A percentile compares a stretch with the other conserved stretches of the same genome.
Conservation (phyloP, 83 land plant genomes). For the Diphasiastrum complanatum region DNA sequence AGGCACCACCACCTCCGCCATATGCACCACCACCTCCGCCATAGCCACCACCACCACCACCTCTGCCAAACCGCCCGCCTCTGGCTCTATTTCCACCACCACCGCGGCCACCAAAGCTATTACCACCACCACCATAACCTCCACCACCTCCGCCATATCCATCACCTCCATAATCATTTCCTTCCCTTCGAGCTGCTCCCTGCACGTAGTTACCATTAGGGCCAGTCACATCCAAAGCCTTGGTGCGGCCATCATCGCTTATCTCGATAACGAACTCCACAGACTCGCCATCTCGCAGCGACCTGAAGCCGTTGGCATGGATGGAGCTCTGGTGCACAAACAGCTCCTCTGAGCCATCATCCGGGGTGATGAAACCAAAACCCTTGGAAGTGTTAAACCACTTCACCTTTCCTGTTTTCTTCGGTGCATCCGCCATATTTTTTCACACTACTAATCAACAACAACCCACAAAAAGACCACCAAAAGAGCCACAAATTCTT, state of each 20-base stretch:
- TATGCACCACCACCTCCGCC: too few relatives aligned
- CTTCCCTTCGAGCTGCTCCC: constrained; percentile 37
- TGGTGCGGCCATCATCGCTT: constrained; percentile 42
- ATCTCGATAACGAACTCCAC: constrained; percentile 46
- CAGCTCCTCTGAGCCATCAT: constrained; percentile 59
- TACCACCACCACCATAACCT: neutral
- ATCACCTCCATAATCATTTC: constrained; percentile 18
- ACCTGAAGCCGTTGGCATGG: constrained; percentile 50
- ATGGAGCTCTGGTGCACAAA: constrained; percentile 69
- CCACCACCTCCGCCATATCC: constrained; percentile 20
- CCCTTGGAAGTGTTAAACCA: too few relatives aligned
- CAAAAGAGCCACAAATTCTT: too few relatives aligned
- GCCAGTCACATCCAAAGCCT: constrained; percentile 67
- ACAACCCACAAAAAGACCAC: too few relatives aligned
- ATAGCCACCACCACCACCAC: too few relatives aligned
- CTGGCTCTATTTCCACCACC: too few relatives aligned
- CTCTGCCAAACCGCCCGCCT: too few relatives aligned
- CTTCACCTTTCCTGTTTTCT: too few relatives aligned
- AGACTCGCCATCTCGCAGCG: constrained; percentile 49
- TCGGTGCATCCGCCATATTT: too few relatives aligned
- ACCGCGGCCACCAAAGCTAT: too few relatives aligned
- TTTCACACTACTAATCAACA: too few relatives aligned
- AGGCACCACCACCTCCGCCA: too few relatives aligned
- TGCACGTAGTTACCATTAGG: constrained; percentile 41
- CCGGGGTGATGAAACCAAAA: constrained; percentile 63